Percentiles rank a stretch among this genome's conserved stretches.
Conservation (phyloP, 345 rosid genomes). For the Melaleuca quinquenervia region DNA sequence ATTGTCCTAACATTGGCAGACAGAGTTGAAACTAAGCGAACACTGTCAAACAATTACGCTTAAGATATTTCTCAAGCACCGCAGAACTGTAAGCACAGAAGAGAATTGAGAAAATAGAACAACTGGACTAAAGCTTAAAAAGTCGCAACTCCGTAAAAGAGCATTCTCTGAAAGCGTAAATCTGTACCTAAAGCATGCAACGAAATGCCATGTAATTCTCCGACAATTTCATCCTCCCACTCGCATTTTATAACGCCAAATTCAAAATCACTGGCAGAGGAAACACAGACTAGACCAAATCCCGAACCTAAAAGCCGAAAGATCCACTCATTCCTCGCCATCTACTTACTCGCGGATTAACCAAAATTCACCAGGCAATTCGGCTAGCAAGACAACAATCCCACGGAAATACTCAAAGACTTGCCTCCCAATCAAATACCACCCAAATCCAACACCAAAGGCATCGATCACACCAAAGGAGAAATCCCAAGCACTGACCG, state of each 20-base stretch:
- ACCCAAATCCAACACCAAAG: not conserved
- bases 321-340: not conserved
- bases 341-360: not conserved
- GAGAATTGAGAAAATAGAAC: not conserved
- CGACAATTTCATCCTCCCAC: not conserved
- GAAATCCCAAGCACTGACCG: conserved; percentile 31
- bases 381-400: not conserved
- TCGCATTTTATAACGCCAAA: not conserved
- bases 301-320: not conserved
- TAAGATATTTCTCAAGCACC: not conserved
- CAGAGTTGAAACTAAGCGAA: not conserved
- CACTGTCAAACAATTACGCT: not conserved
- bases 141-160: not conserved
- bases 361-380: not conserved
- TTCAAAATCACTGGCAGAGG: not conserved
- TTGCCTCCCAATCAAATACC: not conserved
- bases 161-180: not conserved
- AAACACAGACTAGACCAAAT: not conserved
- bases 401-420: not conserved
- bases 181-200: not conserved
- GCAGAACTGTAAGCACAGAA: not conserved
- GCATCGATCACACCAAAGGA: not conserved
- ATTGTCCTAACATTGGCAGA: not conserved
- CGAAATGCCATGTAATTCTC: not conserved
- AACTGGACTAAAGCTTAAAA: not conserved